Evolutionary conservation across 2,329 filamentous ascomycete species (phyloP), one percentile per base, ranked within the genome.

Genomic region (Fusarium tjaetaba): DNA sequence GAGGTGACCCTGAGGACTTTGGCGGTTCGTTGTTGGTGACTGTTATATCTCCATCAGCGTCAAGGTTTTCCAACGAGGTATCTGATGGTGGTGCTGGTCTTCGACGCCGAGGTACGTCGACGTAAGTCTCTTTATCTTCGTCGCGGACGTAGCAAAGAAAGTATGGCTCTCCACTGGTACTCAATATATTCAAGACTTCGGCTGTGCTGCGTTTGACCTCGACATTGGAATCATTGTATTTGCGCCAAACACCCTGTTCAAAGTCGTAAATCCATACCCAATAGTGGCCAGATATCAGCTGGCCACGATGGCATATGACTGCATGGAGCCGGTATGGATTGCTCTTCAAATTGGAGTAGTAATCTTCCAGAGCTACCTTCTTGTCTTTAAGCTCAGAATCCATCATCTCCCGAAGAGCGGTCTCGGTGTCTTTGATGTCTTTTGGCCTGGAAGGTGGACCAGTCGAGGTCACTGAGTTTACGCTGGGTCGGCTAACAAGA

Each of bases 241-340:
- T 94, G 65, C 95, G 92, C 95, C 96, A 99, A 26, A 95, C 86
- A 46, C 90, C 88, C 52, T 90, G 89, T 73, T 92, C 89, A 81
- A 97, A 97, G 83, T 98, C 96, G 79, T 91, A 93, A 72, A 99
- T 97, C 88, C 95, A 98, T 49, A 98, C 94, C 92, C 94, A 98
- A 84, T 98, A 99, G 82, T 99, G 96, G 1, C 96, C 96, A 51
- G 92, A 92, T 49, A 87, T 88, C 45, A 92, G 87, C 75, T 87
- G 86, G 38, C 94, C 94, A 26, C 93, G 91, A 80, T 99, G 96
- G 77, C 97, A 96, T 79, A 99, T 97, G 38, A 98, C 93, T 0
- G 96, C 94, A 76, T 98, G 95, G 9, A 99, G 88, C 20, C 90
- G 90, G 81, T 98, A 99, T 16, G 92, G 89, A 52, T 94, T 85